Percentiles rank a stretch among this genome's conserved stretches.
Evolutionary conservation across 345 rosid species (phyloP).

Genomic region (Dipteronia sinensis): DNA sequence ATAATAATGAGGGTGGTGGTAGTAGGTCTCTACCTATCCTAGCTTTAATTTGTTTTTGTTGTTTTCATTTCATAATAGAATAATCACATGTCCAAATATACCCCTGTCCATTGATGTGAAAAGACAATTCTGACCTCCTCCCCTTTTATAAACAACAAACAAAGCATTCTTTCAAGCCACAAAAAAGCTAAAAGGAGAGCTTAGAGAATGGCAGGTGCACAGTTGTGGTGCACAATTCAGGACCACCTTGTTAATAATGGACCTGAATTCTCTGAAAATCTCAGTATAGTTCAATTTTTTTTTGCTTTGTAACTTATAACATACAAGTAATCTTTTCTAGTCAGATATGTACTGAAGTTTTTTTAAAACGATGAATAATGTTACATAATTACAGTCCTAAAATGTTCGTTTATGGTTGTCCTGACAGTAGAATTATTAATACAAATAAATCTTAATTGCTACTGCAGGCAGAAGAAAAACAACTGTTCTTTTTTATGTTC

Average conservation of each 20-base stretch:
- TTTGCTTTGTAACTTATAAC: neutral
- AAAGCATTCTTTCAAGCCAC: neutral
- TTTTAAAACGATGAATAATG: too few relatives aligned
- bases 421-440: too few relatives aligned
- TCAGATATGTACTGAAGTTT: fast-evolving
- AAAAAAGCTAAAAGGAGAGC: neutral
- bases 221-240: neutral
- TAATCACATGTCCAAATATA: neutral
- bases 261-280: neutral
- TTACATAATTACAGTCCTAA: too few relatives aligned
- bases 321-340: too few relatives aligned
- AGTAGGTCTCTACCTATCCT: constrained; percentile 11
- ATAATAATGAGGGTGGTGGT: neutral
- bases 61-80: constrained; percentile 11
- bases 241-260: constrained; percentile 15
- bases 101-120: neutral
- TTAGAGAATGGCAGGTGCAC: neutral
- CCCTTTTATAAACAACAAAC: neutral
- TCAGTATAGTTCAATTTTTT: neutral
- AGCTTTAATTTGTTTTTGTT: constrained; percentile 5
- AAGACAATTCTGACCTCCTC: neutral
- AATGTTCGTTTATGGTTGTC: too few relatives aligned
- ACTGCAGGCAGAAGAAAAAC: too few relatives aligned
- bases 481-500: too few relatives aligned
- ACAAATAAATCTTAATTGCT: too few relatives aligned